Base-by-base conservation (phyloP, 176 grass and related monocot species). In the Oryza meridionalis region DNA sequence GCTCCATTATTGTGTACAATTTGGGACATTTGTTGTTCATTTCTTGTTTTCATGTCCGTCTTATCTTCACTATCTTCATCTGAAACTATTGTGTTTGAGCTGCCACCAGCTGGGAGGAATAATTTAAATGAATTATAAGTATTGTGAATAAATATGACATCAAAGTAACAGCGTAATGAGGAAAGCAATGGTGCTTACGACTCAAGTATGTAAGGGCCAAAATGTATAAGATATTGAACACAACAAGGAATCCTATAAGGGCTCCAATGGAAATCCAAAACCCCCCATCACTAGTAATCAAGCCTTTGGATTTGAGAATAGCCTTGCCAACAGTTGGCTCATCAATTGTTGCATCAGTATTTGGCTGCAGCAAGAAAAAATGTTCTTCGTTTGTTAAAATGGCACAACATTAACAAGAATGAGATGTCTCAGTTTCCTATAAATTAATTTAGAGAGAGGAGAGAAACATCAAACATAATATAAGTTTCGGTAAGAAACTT, bases 221-320 rank as follows among this genome's bases (percentile, higher is more conserved):
- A 68, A 91, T 40, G 79, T 91, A 98, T 11, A 98, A 83, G 35
- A 90, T 40, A 77, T 98, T 98, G 86, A 94, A 93, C 65, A 98
- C 16, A 75, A 94, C 81, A 58, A 72, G 43, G 73, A 90, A 98
- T 24, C 87, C 95, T 13, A 88, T 29, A 27, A 98, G 73, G 7
- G 88, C 95, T 75, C 85, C 95, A 1, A 98, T 78, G 73, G 88
- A 85, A 84, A 98, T 12, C 95, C 95, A 98, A 84, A 83, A 98
- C 49, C 88, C 94, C 43, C 86, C 85, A 2, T 83, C 88, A n/a
- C 46, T 70, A 31, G 78, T 83, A 90, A 97, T 94, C 46, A 90
- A 70, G 58, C 82, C 92, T 94, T 81, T 98, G 70, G 90, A 91
- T 94, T 91, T 90, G 58, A 94, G 86, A 88, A 94, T 69, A 65